These are phyloP conservation scores for Coniochaeta ligniaria DNA, from an alignment of 2,329 filamentous ascomycete genomes.

Conservation along the genomic window DNA sequence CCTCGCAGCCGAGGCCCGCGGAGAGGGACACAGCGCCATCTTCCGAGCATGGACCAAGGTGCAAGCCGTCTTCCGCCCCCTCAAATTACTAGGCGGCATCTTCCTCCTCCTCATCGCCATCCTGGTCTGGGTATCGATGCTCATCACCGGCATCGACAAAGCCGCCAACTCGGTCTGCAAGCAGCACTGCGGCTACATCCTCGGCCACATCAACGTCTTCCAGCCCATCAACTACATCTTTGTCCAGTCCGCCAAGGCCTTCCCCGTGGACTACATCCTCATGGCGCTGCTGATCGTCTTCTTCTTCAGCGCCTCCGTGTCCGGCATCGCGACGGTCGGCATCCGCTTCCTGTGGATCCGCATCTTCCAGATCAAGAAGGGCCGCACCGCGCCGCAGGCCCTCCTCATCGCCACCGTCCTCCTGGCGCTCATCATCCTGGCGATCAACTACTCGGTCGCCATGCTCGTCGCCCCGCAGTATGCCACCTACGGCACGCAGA, in stretches of 20 bases:
- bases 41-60: slow-evolving; percentile 72
- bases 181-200: slow-evolving; percentile 81
- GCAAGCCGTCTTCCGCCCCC: slow-evolving; percentile 74
- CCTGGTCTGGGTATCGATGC: slow-evolving; percentile 82
- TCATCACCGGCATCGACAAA: slow-evolving; percentile 94
- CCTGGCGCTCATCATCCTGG: slow-evolving; percentile 81
- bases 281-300: slow-evolving; percentile 80
- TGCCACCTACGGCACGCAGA: slow-evolving; percentile 88
- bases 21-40: slow-evolving; percentile 68
- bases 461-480: slow-evolving; percentile 97
- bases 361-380: slow-evolving; percentile 85
- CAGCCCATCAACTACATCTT: slow-evolving; percentile 92
- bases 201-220: slow-evolving; percentile 82
- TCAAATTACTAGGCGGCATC: slow-evolving; percentile 82
- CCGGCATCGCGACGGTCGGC: slow-evolving; percentile 78
- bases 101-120: slow-evolving; percentile 68
- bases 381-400: slow-evolving; percentile 85
- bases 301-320: slow-evolving; percentile 82
- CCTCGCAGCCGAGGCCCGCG: slow-evolving; percentile 73
- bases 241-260: slow-evolving; percentile 71
- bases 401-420: slow-evolving; percentile 86
- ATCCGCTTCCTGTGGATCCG: slow-evolving; percentile 95
- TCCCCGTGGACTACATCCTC: slow-evolving; percentile 87
- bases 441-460: slow-evolving; percentile 85
- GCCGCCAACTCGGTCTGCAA: slow-evolving; percentile 93